These are phyloP conservation scores for Entomortierella lignicola DNA, from an alignment of 192 early-diverging fungal species.

Conservation along the genomic window DNA sequence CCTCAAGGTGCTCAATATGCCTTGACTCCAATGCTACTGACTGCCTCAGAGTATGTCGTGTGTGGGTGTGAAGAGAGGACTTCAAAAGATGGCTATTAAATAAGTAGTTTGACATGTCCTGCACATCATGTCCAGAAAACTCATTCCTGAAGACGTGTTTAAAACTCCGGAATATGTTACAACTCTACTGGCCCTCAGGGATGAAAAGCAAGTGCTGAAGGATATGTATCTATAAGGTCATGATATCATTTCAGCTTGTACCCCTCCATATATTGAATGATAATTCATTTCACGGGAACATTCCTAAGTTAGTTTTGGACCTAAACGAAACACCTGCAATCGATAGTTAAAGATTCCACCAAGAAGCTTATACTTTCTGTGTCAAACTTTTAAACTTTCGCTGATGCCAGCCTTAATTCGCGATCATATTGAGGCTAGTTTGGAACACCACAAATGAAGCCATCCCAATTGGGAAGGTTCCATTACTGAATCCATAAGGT, in stretches of 20 bases:
- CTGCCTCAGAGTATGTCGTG: slow-evolving; percentile 22
- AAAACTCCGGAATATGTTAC: slow-evolving; percentile 31
- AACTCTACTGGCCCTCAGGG: slow-evolving; percentile 22
- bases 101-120: slow-evolving; percentile 30
- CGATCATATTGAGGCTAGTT: no score
- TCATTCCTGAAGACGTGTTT: slow-evolving; percentile 18
- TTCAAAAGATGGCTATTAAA: slow-evolving; percentile 21
- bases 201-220: slow-evolving; percentile 17
- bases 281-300: no score
- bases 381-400: no score
- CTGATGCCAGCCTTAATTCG: no score
- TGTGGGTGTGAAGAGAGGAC: slow-evolving; percentile 28
- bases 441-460: no score
- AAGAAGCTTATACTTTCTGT: no score
- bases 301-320: no score
- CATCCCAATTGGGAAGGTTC: no score
- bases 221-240: slow-evolving; percentile 33
- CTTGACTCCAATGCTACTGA: slow-evolving; percentile 14
- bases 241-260: slow-evolving; percentile 22
- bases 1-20: slow-evolving; percentile 30
- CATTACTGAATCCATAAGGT: no score
- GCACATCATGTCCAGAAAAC: slow-evolving; percentile 28
- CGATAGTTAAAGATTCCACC: no score
- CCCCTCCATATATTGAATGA: no score
- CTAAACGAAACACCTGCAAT: no score